Base-by-base conservation (phyloP, 2,329 filamentous ascomycete genomes). In the Colletotrichum sp. region DNA sequence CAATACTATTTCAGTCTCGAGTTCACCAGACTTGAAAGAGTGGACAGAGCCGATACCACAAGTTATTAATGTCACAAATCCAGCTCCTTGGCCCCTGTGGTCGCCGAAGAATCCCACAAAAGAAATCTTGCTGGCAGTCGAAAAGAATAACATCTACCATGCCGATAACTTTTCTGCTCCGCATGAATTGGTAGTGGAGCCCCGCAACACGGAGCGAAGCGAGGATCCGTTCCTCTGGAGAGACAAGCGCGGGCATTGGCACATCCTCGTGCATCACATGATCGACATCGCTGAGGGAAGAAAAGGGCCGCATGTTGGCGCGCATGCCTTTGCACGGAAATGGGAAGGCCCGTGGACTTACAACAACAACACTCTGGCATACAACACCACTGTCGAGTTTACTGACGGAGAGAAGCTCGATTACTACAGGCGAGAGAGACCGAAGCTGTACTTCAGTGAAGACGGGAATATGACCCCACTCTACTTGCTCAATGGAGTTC, bases 401-500 rank as follows among this genome's bases (percentile, higher is more conserved):
- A 84, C 83, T 0, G 88, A 89, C 76, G 87, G 88, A 0, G 80
- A 80, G 0, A 79, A 75, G 28, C 81, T 82, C 58, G 80, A 83
- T 6, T 87, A 85, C 43, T 86, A 86, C 66, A 82, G 88, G 3
- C 79, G 88, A 15, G 88, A 89, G 77, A 80, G 88, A 3, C 87
- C 88, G 1, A 88, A 89, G 81, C 64, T 90, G 7, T 88, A 86
- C 67, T 89, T 89, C 22, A 88, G 86, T 71, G 80, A 84, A 2
- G 87, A 89, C 73, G 85, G 85, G 0, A 71, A 83, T n/a, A 82
- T 88, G 82, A 87, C 82, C 16, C 87, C 88, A 4, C 75, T 90
- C 56, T 88, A 88, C 69, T 66, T 89, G 74, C 80, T 85, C 2
- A 89, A 84, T 39, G 88, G 88, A 0, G 87, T 90, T 1, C 87